phyloP scores from a whole-genome alignment of 1,284 basidiomycete species.

The Heterobasidion annosum region DNA sequence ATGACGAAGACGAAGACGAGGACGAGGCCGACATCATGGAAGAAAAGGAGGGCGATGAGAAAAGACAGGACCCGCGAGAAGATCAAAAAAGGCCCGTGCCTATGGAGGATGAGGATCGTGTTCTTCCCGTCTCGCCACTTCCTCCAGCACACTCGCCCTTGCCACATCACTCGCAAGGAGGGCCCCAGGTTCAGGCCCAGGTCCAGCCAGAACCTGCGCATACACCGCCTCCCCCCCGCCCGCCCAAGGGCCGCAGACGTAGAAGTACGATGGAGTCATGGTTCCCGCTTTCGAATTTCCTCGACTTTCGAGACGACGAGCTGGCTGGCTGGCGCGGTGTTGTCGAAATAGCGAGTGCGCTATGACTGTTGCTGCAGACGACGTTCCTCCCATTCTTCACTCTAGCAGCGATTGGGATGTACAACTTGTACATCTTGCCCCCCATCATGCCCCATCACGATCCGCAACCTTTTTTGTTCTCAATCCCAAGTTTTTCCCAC shows the following conservation, averaged over 20 bases:
- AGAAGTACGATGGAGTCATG: constrained; percentile 33
- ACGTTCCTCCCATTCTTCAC: too few relatives aligned
- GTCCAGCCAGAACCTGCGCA: neutral
- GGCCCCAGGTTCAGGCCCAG: too few relatives aligned
- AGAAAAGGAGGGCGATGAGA: constrained; percentile 14
- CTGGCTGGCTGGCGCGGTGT: constrained; percentile 46
- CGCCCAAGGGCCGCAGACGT: constrained; percentile 15
- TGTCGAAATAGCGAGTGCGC: constrained; percentile 39
- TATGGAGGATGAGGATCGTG: constrained; percentile 21
- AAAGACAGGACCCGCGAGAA: neutral
- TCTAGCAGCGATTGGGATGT: too few relatives aligned
- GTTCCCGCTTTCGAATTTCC: constrained; percentile 48
- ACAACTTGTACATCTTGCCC: too few relatives aligned
- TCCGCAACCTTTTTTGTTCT: too few relatives aligned
- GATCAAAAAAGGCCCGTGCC: neutral
- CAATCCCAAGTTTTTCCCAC: too few relatives aligned
- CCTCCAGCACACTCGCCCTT: neutral
- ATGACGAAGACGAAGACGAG: constrained; percentile 46
- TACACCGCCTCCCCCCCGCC: neutral
- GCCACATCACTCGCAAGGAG: neutral
- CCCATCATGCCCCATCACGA: too few relatives aligned
- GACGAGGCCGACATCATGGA: constrained; percentile 14
- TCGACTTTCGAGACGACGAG: constrained; percentile 50
- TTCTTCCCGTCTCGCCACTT: constrained; percentile 14
- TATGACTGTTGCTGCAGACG: neutral